Base-by-base conservation (phyloP, 2,329 filamentous ascomycete genomes). In the Exophiala bonariae region DNA sequence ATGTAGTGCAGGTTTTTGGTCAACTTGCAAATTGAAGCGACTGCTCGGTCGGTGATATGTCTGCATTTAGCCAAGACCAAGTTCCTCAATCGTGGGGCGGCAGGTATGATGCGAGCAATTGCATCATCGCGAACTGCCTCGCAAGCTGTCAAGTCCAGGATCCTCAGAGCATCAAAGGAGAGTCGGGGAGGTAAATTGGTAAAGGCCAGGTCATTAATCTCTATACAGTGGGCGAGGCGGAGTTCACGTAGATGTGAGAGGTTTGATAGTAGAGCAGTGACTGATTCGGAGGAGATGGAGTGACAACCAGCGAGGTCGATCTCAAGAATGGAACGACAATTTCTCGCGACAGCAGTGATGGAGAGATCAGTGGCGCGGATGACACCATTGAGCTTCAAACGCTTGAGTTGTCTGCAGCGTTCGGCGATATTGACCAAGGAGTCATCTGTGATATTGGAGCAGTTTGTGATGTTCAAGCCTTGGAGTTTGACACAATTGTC, bases 1-100 rank as follows among this genome's bases (percentile, higher is more conserved):
- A 99, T 85, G 66, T 96, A 97, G 67, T 99, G 93, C 44, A 99
- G 73, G 61, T 97, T 99, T 75, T 96, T 97, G 53, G 91, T 90
- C 3, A 99, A 78, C 59, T 82, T 85, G 47, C 90, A 86, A 55
- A 99, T 97, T 46, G 91, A 86, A 59, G 86, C 77, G 7, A 99
- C 90, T 7, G 92, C 86, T 37, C 81, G 79, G 69, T 99, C 92
- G 2, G 93, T 97, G 61, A 99, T 88, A 61, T 91, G 86, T 55
- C 87, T 82, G 68, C 93, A 99, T 71, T 99, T 99, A 55, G 91
- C 89, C 13, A 99, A 79, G 4, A 99, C 91, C 3, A 99, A 76
- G 63, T 97, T 97, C 43, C 93, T 85, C 42, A 99, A 77, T 9
- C 91, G 84, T 4, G 93, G 93, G 3, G 93, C 91, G 2, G 86